Percentiles rank a stretch among this genome's conserved stretches.
phyloP scores from a whole-genome alignment of 1,284 basidiomycete species.

The Boletellus dicymbophilus region DNA sequence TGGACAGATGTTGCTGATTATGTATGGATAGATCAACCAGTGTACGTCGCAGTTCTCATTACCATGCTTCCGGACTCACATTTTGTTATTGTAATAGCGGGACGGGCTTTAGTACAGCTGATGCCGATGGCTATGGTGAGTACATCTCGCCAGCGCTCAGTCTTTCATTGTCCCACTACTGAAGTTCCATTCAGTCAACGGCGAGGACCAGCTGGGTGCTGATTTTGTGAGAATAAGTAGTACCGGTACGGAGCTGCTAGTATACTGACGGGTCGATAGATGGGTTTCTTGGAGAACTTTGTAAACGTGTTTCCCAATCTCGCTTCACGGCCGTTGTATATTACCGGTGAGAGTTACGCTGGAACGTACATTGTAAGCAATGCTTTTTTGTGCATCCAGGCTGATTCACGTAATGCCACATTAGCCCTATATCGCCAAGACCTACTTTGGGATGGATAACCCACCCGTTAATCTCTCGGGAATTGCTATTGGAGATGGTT shows the following conservation, averaged over 20 bases:
- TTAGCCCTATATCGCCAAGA: conserved; percentile 70
- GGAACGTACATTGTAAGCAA: conserved; percentile 59
- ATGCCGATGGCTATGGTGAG: conserved; percentile 55
- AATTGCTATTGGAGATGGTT: conserved; percentile 70
- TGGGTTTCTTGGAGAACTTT: conserved; percentile 64
- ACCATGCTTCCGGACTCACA: conserved; percentile 5
- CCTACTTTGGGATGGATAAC: conserved; percentile 57
- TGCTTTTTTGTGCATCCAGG: neutral
- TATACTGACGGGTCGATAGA: conserved; percentile 35
- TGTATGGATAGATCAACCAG: conserved; percentile 73
- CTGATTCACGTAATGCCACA: neutral
- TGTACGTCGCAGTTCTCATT: conserved; percentile 40
- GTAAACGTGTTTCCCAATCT: conserved; percentile 69
- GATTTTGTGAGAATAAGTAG: conserved; percentile 59
- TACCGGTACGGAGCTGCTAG: too few species aligned
- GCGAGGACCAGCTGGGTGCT: conserved; percentile 64
- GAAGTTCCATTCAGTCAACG: conserved; percentile 41
- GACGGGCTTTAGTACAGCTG: conserved; percentile 65
- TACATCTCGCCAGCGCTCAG: conserved; percentile 5
- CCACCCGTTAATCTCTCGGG: conserved; percentile 66
- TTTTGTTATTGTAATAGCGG: conserved; percentile 44
- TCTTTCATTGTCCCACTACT: conserved; percentile 18
- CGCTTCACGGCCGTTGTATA: conserved; percentile 56
- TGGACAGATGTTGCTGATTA: conserved; percentile 68
- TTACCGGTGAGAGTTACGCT: conserved; percentile 72